Conservation (phyloP, 495 filamentous ascomycete species). For the Penicillium steckii region DNA sequence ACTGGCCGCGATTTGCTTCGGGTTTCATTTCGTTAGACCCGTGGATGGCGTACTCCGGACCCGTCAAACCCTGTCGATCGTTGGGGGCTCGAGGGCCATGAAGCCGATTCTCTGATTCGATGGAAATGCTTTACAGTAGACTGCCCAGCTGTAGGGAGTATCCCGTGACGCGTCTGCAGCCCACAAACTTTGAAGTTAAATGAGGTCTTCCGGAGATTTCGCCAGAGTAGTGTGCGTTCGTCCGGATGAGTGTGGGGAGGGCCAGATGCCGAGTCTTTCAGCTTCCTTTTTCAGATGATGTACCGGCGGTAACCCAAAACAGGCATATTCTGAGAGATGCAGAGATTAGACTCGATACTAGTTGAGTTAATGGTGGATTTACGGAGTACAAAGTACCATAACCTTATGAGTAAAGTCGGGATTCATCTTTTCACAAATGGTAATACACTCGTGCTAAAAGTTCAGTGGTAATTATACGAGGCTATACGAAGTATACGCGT, state of each 20-base stretch:
- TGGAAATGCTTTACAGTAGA: background rate
- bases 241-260: conserved; percentile 12
- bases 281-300: conserved; percentile 17
- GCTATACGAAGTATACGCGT: no score
- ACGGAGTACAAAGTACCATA: no score
- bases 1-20: conserved; percentile 14
- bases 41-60: conserved; percentile 21
- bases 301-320: conserved; percentile 4
- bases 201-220: background rate
- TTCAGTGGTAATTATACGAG: no score
- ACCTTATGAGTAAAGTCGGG: no score
- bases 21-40: conserved; percentile 16
- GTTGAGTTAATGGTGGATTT: no score
- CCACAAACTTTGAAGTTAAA: conserved; percentile 13
- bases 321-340: background rate
- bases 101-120: conserved; percentile 27
- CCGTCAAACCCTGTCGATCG: conserved; percentile 33
- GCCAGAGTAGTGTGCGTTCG: conserved; percentile 11
- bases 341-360: background rate
- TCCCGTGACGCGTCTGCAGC: conserved; percentile 6
- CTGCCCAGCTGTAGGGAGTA: background rate
- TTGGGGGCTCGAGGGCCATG: background rate
- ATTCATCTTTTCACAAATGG: no score
- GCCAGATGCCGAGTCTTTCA: conserved; percentile 13
- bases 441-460: no score